Base-by-base conservation (phyloP, 176 grass and related monocot genomes). In the Canna indica region DNA sequence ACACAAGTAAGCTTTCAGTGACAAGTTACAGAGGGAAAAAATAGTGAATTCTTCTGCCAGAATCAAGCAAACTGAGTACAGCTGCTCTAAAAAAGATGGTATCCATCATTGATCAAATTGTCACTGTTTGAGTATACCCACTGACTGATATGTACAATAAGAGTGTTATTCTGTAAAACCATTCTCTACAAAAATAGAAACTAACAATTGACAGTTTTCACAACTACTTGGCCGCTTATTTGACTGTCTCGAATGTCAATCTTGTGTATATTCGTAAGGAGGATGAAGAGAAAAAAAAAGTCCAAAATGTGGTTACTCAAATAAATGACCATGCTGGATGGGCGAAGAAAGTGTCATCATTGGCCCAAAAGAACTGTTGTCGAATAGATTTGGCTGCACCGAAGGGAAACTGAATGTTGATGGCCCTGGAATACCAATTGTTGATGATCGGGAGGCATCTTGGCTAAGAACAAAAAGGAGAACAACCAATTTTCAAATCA, bases 251-350 rank as follows among this genome's bases (percentile, higher is more conserved):
- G 30, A 77, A 59, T 59, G 17, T 59, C 46, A 58, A 65, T 65
- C 42, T 36, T 39, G 7, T 50, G 47, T 69, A 31, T 35, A 44
- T 45, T 44, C 69, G 75, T 54, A 58, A 45, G 35, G 7, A 44
- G 4, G 50, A 44, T 30, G 20, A 12, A 38, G 16, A 12, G 1
- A 28, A 27, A 47, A 27, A 66, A 24, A 48, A 75, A 48, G 2
- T 11, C 16, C 28, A 74, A 79, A 81, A 63, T 17, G 67, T 68
- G 67, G 62, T 64, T 77, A 63, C 68, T 91, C 82, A 77, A 91
- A 87, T 76, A 83, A 87, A 57, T 76, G 84, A 75, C 79, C 81
- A 74, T 84, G 84, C 78, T 81, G 82, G 59, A 91, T 91, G 5
- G 88, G 82, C 45, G 73, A 30, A 58, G 76, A 79, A 17, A 64